These are phyloP conservation scores for Tardiomyces digboiensis DNA, from an alignment of 1,139 yeast species.

Conservation along the genomic window DNA sequence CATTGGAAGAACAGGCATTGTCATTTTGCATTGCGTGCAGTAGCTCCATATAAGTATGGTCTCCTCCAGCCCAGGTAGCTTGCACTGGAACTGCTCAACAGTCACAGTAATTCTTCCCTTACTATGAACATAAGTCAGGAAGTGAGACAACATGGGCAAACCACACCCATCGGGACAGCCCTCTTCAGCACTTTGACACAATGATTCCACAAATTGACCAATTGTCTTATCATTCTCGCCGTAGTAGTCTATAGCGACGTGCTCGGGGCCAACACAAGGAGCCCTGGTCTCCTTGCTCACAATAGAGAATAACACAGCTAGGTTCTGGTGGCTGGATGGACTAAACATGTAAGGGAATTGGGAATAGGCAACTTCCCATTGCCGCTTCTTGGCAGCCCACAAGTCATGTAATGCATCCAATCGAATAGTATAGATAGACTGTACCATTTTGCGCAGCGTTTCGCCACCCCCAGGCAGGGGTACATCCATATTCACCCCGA, in stretches of 20 bases:
- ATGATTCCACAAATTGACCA: conserved; percentile 81
- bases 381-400: conserved; percentile 32
- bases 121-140: conserved; percentile 85
- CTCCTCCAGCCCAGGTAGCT: conserved; percentile 51
- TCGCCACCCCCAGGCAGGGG: conserved; percentile 18
- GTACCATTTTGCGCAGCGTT: conserved; percentile 14
- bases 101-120: conserved; percentile 71
- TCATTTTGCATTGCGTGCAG: conserved; percentile 68
- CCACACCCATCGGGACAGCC: conserved; percentile 81
- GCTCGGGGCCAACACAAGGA: conserved; percentile 88
- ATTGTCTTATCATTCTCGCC: conserved; percentile 86
- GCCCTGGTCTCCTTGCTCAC: conserved; percentile 81
- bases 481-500: conserved; percentile 8
- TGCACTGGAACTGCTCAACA: conserved; percentile 50
- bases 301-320: conserved; percentile 69
- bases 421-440: conserved; percentile 15
- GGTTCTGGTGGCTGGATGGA: conserved; percentile 67
- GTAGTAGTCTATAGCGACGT: conserved; percentile 74
- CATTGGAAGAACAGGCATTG: conserved; percentile 79
- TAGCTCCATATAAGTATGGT: conserved; percentile 88
- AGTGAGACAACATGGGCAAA: conserved; percentile 60
- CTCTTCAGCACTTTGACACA: conserved; percentile 56
- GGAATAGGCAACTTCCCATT: conserved; percentile 53
- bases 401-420: conserved; percentile 17
- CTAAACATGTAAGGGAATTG: conserved; percentile 44